Conservation (phyloP, 2,329 filamentous ascomycete species). For the Salinomyces thailandicus region DNA sequence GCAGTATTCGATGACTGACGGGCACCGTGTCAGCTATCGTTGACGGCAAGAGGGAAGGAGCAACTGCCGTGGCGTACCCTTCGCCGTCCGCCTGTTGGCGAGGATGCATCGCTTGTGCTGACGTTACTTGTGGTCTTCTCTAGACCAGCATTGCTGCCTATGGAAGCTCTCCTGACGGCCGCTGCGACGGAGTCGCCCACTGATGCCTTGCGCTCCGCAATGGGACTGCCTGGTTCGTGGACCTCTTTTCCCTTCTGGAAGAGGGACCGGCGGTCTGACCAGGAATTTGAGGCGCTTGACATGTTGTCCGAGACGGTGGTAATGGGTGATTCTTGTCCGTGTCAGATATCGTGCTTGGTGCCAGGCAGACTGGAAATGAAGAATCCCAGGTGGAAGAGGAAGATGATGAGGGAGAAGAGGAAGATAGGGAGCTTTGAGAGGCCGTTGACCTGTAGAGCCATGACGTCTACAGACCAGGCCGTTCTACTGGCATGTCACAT, state of each 20-base stretch:
- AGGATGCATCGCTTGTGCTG: constrained; percentile 2
- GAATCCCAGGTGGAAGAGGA: neutral
- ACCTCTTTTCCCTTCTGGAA: constrained; percentile 26
- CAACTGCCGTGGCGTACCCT: constrained; percentile 11
- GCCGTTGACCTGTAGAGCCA: too few relatives aligned
- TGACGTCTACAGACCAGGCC: neutral
- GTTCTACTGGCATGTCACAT: neutral
- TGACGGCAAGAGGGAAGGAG: neutral
- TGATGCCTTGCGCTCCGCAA: constrained; percentile 7
- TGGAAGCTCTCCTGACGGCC: constrained; percentile 20
- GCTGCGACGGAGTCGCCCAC: constrained; percentile 13
- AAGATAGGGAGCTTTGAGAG: too few relatives aligned
- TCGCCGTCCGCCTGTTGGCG: constrained; percentile 6
- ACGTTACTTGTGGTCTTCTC: constrained; percentile 18
- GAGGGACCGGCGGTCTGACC: constrained; percentile 24
- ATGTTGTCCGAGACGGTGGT: constrained; percentile 1
- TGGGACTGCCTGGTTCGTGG: constrained; percentile 18
- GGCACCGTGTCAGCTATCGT: neutral
- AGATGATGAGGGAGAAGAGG: too few relatives aligned
- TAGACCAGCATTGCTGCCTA: constrained; percentile 12
- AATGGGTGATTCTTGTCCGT: neutral
- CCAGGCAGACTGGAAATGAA: neutral
- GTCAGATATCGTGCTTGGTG: neutral
- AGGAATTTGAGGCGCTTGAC: constrained; percentile 8
- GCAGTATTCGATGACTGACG: constrained; percentile 10